Conservation (phyloP, 768 basidiomycete genomes). For the Paxillus involutus region DNA sequence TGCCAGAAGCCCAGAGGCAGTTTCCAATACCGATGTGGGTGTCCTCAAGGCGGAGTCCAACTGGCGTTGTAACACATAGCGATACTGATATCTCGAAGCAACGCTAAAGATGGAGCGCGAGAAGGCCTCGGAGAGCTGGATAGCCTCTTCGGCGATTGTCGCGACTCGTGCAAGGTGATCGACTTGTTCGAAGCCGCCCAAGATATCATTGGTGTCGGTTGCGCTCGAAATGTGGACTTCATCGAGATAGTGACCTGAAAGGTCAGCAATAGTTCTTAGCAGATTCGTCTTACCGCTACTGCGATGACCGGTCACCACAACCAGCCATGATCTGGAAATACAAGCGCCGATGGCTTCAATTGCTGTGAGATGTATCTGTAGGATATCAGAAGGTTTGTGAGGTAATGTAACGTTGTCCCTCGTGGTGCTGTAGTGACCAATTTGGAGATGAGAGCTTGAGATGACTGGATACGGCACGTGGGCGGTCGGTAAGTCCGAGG, state of each 20-base stretch:
- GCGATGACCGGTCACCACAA: slow-evolving; percentile 79
- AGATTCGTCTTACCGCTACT: slow-evolving; percentile 80
- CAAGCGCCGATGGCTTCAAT: slow-evolving; percentile 78
- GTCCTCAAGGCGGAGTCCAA: slow-evolving; percentile 17
- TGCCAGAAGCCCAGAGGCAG: slow-evolving; percentile 28
- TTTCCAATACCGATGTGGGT: slow-evolving; percentile 20
- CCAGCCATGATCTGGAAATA: slow-evolving; percentile 77
- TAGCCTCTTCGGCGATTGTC: slow-evolving; percentile 39
- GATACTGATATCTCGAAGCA: slow-evolving; percentile 15
- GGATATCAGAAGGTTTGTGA: slow-evolving; percentile 46
- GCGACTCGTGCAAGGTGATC: slow-evolving; percentile 47
- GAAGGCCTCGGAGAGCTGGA: slow-evolving; percentile 38
- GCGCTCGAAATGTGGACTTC: slow-evolving; percentile 82
- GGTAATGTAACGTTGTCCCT: slow-evolving; percentile 34
- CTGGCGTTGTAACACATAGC: slow-evolving; percentile 11
- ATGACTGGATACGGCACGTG: slow-evolving; percentile 36
- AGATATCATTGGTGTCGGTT: slow-evolving; percentile 90
- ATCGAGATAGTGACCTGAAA: slow-evolving; percentile 64
- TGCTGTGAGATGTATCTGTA: slow-evolving; percentile 62
- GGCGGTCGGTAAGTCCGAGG: slow-evolving; percentile 33
- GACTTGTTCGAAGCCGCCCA: slow-evolving; percentile 95
- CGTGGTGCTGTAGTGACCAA: slow-evolving; percentile 58
- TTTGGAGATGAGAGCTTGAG: slow-evolving; percentile 51
- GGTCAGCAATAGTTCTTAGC: slow-evolving; percentile 65
- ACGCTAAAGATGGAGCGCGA: slow-evolving; percentile 35